These are phyloP conservation scores for Aaosphaeria pasadenensis DNA, from an alignment of 2,329 filamentous ascomycete species.

Conservation along the genomic window DNA sequence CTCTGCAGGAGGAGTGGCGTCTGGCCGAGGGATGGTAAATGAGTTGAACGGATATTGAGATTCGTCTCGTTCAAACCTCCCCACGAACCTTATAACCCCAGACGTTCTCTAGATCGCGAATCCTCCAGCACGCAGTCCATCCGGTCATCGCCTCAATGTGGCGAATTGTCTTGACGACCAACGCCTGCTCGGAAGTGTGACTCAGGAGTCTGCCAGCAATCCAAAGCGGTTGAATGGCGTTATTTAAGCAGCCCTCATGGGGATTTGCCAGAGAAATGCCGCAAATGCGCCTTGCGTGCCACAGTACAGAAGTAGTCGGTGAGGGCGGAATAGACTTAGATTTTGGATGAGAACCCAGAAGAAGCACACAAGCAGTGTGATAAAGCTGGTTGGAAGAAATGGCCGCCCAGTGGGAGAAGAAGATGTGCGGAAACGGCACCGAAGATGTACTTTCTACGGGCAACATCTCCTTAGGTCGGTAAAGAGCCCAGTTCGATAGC, in stretches of 20 bases:
- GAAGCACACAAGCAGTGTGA: constrained; percentile 54
- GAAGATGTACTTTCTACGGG: constrained; percentile 46
- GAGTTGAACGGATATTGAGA: neutral
- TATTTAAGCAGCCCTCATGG: constrained; percentile 56
- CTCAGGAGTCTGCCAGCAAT: constrained; percentile 55
- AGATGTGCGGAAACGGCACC: constrained; percentile 50
- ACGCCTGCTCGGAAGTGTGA: constrained; percentile 44
- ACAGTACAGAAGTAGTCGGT: constrained; percentile 43
- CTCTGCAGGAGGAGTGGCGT: constrained; percentile 16
- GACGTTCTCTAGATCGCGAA: constrained; percentile 47
- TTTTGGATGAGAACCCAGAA: constrained; percentile 46
- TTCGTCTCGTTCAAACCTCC: constrained; percentile 1
- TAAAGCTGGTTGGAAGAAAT: constrained; percentile 59
- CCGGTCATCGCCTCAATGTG: constrained; percentile 53
- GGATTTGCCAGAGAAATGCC: constrained; percentile 57
- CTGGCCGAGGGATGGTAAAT: constrained; percentile 17
- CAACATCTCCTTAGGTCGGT: constrained; percentile 47
- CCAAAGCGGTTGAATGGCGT: constrained; percentile 58
- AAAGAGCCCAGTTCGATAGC: constrained; percentile 48
- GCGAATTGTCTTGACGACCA: constrained; percentile 44
- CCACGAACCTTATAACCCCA: constrained; percentile 23
- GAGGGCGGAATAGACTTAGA: constrained; percentile 24
- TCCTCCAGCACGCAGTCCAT: constrained; percentile 55
- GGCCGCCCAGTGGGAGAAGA: constrained; percentile 54
- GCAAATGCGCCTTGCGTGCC: constrained; percentile 56